Evolutionary conservation across 2,329 filamentous ascomycete species (phyloP).

Genomic region (Sporothrix pseudoabietina): DNA sequence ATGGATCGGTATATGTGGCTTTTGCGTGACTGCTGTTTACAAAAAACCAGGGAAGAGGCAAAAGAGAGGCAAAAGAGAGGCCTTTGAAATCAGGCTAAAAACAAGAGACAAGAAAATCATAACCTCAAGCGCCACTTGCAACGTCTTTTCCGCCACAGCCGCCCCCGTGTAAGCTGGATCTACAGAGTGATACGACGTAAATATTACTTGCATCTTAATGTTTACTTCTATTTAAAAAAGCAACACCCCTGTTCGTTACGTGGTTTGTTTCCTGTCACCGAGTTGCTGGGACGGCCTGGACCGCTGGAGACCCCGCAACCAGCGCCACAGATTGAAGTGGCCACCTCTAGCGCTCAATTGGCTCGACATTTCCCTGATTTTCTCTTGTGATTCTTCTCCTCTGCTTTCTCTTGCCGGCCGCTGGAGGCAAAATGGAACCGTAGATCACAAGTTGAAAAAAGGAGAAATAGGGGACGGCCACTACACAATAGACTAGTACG

Average conservation of each 20-base stretch:
- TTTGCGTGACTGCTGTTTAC: too few species aligned
- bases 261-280: not conserved
- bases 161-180: not conserved
- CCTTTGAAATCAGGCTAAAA: not conserved
- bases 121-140: not conserved
- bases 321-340: not conserved
- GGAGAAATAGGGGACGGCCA: not conserved
- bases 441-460: constrained; percentile 3
- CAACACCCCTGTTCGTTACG: too few species aligned
- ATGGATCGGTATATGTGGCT: too few species aligned
- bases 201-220: too few species aligned
- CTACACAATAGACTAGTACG: too few species aligned
- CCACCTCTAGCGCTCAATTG: not conserved
- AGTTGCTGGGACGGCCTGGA: not conserved
- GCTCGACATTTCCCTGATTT: too few species aligned
- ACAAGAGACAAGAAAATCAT: not conserved
- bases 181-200: too few species aligned
- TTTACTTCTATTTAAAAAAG: too few species aligned
- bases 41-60: not conserved
- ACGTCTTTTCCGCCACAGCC: not conserved
- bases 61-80: not conserved
- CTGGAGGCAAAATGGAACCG: not conserved
- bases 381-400: not conserved
- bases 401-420: too few species aligned
- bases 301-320: not conserved